A percentile compares a stretch with the other conserved stretches of the same genome.
Evolutionary conservation across 371 early-diverging fungal species (phyloP).

Genomic region (Coemansia sp.): DNA sequence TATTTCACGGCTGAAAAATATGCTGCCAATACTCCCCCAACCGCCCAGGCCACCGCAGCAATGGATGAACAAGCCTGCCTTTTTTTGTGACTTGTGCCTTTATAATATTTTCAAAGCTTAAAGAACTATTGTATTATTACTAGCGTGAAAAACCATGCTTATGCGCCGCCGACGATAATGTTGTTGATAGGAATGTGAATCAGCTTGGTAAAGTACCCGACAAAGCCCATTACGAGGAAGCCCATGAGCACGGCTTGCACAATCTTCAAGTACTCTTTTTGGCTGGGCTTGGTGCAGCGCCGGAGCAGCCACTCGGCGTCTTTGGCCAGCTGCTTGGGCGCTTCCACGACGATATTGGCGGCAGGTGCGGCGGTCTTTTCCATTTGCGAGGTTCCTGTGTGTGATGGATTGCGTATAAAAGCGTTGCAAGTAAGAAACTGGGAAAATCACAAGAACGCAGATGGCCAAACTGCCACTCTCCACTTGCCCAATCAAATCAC

Average conservation of each 20-base stretch:
- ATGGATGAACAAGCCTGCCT: too few species aligned
- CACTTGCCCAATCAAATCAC: neutral
- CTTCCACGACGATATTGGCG: constrained; percentile 70
- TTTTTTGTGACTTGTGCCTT: neutral
- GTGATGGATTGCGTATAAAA: neutral
- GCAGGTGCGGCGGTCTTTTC: constrained; percentile 20
- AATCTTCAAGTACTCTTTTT: constrained; percentile 91
- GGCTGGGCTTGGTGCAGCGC: constrained; percentile 95
- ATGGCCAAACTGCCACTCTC: neutral
- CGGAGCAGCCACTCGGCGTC: constrained; percentile 87
- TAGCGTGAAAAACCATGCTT: constrained; percentile 12
- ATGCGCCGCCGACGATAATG: constrained; percentile 86
- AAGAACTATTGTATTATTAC: neutral
- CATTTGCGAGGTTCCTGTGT: constrained; percentile 3
- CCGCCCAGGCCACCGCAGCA: too few species aligned
- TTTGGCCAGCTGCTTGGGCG: constrained; percentile 86
- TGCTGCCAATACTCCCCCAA: too few species aligned
- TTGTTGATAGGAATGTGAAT: constrained; percentile 99
- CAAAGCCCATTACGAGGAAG: constrained; percentile 96
- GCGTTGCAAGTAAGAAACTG: neutral
- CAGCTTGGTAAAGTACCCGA: constrained; percentile 97
- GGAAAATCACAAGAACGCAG: neutral
- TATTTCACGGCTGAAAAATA: neutral
- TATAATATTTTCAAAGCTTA: neutral
- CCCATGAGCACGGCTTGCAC: constrained; percentile 94